phyloP scores from a whole-genome alignment of 1,284 basidiomycete species.

The Naganishia cerealis region DNA sequence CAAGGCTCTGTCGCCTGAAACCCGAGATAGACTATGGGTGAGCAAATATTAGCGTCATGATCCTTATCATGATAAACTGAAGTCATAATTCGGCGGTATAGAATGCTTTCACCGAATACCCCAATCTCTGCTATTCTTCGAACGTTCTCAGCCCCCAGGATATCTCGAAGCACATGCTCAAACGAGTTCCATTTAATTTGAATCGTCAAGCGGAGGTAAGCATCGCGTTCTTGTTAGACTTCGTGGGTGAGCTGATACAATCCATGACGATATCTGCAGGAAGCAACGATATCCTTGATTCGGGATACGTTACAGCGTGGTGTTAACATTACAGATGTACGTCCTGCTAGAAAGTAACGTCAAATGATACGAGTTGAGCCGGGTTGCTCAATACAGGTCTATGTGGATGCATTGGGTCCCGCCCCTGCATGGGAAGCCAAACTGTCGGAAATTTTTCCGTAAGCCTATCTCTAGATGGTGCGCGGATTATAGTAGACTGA shows the following conservation, averaged over 20 bases:
- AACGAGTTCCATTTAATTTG: slow-evolving; percentile 77
- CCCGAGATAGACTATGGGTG: slow-evolving; percentile 58
- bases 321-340: slow-evolving; percentile 76
- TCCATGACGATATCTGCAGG: slow-evolving; percentile 43
- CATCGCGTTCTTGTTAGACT: neutral
- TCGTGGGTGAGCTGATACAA: neutral
- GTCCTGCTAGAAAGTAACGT: slow-evolving; percentile 27
- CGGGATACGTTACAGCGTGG: slow-evolving; percentile 76
- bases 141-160: slow-evolving; percentile 66
- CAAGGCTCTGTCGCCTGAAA: slow-evolving; percentile 77
- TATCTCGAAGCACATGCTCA: slow-evolving; percentile 88
- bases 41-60: slow-evolving; percentile 33
- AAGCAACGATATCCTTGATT: slow-evolving; percentile 86
- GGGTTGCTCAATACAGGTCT: slow-evolving; percentile 63
- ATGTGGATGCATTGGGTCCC: slow-evolving; percentile 90
- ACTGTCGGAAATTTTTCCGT: slow-evolving; percentile 73
- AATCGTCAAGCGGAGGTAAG: slow-evolving; percentile 79
- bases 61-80: slow-evolving; percentile 58
- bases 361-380: neutral
- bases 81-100: slow-evolving; percentile 52
- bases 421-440: slow-evolving; percentile 80
- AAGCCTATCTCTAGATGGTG: neutral
- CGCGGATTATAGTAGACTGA: neutral
- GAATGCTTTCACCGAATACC: slow-evolving; percentile 44
- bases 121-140: slow-evolving; percentile 56